phyloP scores from a whole-genome alignment of 2,329 filamentous ascomycete genomes.

The Fusarium subtropicale region DNA sequence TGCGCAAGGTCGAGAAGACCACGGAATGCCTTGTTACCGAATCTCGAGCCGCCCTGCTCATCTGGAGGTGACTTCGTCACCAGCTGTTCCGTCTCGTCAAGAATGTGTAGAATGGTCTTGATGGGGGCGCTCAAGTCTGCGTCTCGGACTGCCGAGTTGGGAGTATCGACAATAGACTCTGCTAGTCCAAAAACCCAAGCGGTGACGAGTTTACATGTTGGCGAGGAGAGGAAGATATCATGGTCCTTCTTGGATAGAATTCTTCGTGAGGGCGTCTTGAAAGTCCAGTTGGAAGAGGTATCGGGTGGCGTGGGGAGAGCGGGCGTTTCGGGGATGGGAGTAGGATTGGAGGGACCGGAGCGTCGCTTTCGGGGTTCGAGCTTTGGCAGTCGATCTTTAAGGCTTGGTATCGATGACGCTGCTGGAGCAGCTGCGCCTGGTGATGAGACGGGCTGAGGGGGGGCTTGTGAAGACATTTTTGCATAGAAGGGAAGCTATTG shows the following conservation, averaged over 20 bases:
- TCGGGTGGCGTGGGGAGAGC: slow-evolving; percentile 75
- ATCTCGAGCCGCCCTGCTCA: slow-evolving; percentile 88
- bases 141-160: slow-evolving; percentile 69
- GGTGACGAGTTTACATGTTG: slow-evolving; percentile 79
- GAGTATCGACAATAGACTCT: slow-evolving; percentile 79
- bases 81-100: slow-evolving; percentile 75
- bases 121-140: slow-evolving; percentile 71
- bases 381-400: slow-evolving; percentile 71
- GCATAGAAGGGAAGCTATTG: background rate
- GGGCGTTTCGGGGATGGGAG: slow-evolving; percentile 80
- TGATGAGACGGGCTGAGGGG: slow-evolving; percentile 23
- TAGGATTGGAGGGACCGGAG: slow-evolving; percentile 62
- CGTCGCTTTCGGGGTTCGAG: slow-evolving; percentile 73
- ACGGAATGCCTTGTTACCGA: slow-evolving; percentile 93
- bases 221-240: slow-evolving; percentile 80
- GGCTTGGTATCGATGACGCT: slow-evolving; percentile 47
- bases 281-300: slow-evolving; percentile 67
- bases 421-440: slow-evolving; percentile 27
- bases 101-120: slow-evolving; percentile 72
- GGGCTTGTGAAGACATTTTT: slow-evolving; percentile 45
- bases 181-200: slow-evolving; percentile 89
- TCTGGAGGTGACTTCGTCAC: slow-evolving; percentile 79
- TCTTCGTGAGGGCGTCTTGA: slow-evolving; percentile 76
- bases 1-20: slow-evolving; percentile 79
- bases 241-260: slow-evolving; percentile 88